Conservation (phyloP, 2,329 filamentous ascomycete genomes). For the Teratosphaeriaceae sp. region DNA sequence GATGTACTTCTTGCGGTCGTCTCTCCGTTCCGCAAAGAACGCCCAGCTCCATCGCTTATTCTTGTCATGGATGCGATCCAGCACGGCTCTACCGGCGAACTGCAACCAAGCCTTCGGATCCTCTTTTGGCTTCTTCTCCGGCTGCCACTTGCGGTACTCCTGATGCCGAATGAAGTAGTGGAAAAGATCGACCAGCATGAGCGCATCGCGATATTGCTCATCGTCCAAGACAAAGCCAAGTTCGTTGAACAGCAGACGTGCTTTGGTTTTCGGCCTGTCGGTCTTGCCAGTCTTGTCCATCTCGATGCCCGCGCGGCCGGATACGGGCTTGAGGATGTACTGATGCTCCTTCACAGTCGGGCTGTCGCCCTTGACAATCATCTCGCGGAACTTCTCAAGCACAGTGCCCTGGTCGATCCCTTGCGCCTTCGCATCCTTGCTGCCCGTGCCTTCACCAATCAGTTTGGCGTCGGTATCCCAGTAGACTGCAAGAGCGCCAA, state of each 20-base stretch:
- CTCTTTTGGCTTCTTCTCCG: constrained; percentile 77
- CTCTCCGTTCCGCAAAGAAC: constrained; percentile 86
- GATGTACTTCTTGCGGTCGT: constrained; percentile 84
- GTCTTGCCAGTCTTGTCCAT: constrained; percentile 85
- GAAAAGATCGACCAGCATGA: constrained; percentile 98
- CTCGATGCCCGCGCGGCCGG: constrained; percentile 87
- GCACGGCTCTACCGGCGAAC: constrained; percentile 83
- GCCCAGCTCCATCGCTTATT: constrained; percentile 95
- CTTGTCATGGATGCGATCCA: constrained; percentile 89
- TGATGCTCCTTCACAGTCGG: constrained; percentile 59
- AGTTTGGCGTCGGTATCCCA: constrained; percentile 94
- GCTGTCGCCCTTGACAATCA: constrained; percentile 69
- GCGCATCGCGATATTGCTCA: constrained; percentile 88
- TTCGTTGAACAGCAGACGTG: constrained; percentile 88
- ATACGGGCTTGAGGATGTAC: constrained; percentile 94
- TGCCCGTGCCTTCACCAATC: constrained; percentile 73
- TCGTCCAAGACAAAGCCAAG: constrained; percentile 97
- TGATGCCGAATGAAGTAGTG: constrained; percentile 98
- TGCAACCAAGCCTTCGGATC: constrained; percentile 87
- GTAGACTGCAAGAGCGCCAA: constrained; percentile 87
- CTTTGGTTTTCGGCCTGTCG: constrained; percentile 79
- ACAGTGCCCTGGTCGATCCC: constrained; percentile 67
- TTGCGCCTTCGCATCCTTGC: constrained; percentile 53
- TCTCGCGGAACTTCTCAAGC: constrained; percentile 65
- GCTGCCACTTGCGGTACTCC: constrained; percentile 90